Evolutionary conservation across 2,329 filamentous ascomycete species (phyloP), one percentile per base, ranked within the genome.

Genomic region (Trematosphaeria pertusa): DNA sequence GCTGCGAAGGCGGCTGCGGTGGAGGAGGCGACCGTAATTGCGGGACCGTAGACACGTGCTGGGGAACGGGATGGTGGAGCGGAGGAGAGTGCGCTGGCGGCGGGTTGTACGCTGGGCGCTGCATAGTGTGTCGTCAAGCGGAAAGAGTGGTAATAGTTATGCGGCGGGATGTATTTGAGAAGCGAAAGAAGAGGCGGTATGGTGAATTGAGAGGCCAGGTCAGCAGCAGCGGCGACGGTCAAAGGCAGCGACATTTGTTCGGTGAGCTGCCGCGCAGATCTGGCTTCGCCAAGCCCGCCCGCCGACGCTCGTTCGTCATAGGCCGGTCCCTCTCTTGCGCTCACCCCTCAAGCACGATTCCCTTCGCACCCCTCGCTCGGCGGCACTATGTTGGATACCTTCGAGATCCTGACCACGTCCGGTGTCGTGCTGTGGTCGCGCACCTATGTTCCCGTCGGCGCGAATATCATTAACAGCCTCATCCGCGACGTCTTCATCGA

Each of bases 401-500:
- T 99, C 72, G 93, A 99, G 75, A 94, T 99, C 58, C 75, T 99
- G 52, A 97, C 93, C 50, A 96, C 93, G 28, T 96, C 92, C 3
- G 94, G 94, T 46, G 92, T 99, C 54, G 94, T 99, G 47, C 84
- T 99, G 44, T 99, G 94, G 94, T 97, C 93, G 52, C 87, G 89
- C 70, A 87, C 86, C 19, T 96, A 93, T 71, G 85, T 87, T 43
- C 82, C 87, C 2, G 85, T 96, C 67, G 91, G 86, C 69, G 83
- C 89, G 33, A 86, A 88, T 61, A 81, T 97, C 56, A 87, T 99
- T 78, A 97, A 99, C 79, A 88, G 85, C 78, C 87, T 99, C 73
- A 97, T 99, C 74, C 87, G 87, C 71, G 91, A 97, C 74, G 90
- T 97, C 68, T 97, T 99, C 71, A 97, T 99, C 67, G 94, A 99